Percentiles rank a stretch among this genome's conserved stretches.
Evolutionary conservation across 371 early-diverging fungal genomes (phyloP).

Genomic region (Funneliformis caledonium): DNA sequence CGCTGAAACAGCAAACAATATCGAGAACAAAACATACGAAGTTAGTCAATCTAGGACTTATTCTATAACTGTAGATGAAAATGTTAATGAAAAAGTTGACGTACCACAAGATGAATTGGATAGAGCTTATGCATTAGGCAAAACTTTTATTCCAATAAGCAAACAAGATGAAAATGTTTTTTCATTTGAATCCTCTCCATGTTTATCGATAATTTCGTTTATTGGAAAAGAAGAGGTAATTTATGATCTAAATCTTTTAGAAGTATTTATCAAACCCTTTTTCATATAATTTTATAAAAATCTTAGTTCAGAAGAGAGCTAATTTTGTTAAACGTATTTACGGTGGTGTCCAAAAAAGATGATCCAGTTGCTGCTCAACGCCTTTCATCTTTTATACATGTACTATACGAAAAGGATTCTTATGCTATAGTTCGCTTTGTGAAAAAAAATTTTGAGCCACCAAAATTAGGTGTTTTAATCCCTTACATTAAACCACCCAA

Average conservation of each 20-base stretch:
- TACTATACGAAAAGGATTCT: conserved; percentile 56
- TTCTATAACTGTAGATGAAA: conserved; percentile 46
- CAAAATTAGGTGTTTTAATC: conserved; percentile 68
- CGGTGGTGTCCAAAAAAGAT: conserved; percentile 20
- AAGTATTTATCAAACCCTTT: conserved; percentile 6
- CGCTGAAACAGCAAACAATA: conserved; percentile 48
- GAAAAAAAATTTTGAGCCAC: conserved; percentile 53
- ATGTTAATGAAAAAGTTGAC: conserved; percentile 43
- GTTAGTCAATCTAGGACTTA: conserved; percentile 58
- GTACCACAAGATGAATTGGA: conserved; percentile 58
- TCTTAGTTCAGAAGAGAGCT: conserved; percentile 65
- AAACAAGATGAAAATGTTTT: conserved; percentile 63
- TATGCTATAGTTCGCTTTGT: conserved; percentile 72
- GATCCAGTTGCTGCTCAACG: conserved; percentile 46
- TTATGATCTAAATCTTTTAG: neutral
- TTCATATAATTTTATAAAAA: neutral
- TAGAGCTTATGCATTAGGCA: conserved; percentile 73
- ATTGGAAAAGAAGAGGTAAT: neutral
- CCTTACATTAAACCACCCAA: conserved; percentile 56
- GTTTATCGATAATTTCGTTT: conserved; percentile 35
- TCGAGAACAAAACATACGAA: conserved; percentile 46
- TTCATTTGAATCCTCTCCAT: conserved; percentile 59
- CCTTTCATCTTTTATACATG: conserved; percentile 62
- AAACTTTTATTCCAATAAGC: conserved; percentile 65
- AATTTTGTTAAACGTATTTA: conserved; percentile 51